These are phyloP conservation scores for Alternaria ethzedia DNA, from an alignment of 2,329 filamentous ascomycete genomes.

Conservation along the genomic window DNA sequence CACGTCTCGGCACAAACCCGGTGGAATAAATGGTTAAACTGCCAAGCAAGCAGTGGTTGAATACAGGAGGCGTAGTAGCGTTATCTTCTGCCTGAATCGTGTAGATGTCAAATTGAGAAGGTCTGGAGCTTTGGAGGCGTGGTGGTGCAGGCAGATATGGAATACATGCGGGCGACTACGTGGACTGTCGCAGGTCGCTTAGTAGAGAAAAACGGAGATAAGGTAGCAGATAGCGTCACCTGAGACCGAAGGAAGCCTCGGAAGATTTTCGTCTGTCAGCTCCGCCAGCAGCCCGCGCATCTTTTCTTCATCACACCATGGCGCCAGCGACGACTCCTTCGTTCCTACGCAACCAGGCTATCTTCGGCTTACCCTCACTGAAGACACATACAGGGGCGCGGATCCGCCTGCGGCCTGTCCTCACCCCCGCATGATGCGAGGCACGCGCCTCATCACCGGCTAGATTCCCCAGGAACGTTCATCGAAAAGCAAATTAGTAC, in stretches of 20 bases:
- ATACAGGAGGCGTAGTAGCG: background rate
- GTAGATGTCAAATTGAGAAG: background rate
- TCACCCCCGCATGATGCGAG: constrained; percentile 29
- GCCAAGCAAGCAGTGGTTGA: background rate
- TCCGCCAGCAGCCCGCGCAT: constrained; percentile 19
- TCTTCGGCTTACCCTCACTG: constrained; percentile 36
- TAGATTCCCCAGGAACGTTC: constrained; percentile 20
- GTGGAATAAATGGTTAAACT: background rate
- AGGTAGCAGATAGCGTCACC: constrained; percentile 3
- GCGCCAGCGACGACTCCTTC: constrained; percentile 14
- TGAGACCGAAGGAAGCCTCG: background rate
- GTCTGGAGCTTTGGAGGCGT: constrained; percentile 3
- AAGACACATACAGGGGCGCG: constrained; percentile 9
- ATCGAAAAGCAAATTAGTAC: constrained; percentile 19
- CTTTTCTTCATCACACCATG: constrained; percentile 28
- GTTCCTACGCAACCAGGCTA: constrained; percentile 27
- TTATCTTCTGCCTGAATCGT: constrained; percentile 2
- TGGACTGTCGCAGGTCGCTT: background rate
- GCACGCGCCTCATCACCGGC: constrained; percentile 31
- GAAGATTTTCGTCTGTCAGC: constrained; percentile 1
- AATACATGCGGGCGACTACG: background rate
- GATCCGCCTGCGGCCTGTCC: constrained; percentile 18
- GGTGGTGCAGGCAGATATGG: background rate
- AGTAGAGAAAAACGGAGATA: constrained; percentile 1
- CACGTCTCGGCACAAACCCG: background rate